phyloP scores from a whole-genome alignment of 345 rosid species.

The Alliaria petiolata region DNA sequence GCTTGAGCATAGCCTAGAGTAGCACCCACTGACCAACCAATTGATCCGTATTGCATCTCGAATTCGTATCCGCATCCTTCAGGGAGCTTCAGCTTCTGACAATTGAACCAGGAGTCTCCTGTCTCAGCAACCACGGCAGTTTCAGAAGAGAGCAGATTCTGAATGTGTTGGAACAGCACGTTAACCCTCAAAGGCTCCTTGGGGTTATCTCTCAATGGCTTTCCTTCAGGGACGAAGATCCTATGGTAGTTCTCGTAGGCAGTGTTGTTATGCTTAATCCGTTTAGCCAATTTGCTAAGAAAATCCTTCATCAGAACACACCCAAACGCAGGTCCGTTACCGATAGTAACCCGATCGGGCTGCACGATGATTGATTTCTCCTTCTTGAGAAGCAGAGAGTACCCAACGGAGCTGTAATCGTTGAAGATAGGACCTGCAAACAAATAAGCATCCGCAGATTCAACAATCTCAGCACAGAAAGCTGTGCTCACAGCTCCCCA shows the following conservation, averaged over 20 bases:
- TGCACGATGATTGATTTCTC: conserved; percentile 53
- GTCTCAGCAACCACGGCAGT: conserved; percentile 57
- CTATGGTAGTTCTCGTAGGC: conserved; percentile 48
- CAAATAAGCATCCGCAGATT: conserved; percentile 54
- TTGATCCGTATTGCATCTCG: conserved; percentile 62
- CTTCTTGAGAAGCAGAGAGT: conserved; percentile 52
- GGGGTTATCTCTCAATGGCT: conserved; percentile 37
- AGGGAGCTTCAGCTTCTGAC: conserved; percentile 63
- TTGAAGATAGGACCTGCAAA: conserved; percentile 60
- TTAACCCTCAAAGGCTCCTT: conserved; percentile 47
- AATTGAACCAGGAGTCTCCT: conserved; percentile 62
- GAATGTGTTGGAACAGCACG: conserved; percentile 50
- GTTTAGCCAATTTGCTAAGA: conserved; percentile 39
- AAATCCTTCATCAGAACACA: conserved; percentile 56
- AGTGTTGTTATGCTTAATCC: conserved; percentile 39
- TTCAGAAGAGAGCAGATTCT: conserved; percentile 41
- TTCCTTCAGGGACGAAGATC: conserved; percentile 47
- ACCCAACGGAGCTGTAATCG: conserved; percentile 52
- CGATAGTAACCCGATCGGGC: conserved; percentile 53
- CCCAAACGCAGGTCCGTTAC: conserved; percentile 51
- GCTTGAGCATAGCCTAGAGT: conserved; percentile 63
- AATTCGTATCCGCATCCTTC: conserved; percentile 52
- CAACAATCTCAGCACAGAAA: conserved; percentile 53
- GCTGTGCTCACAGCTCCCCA: conserved; percentile 59
- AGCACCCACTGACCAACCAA: conserved; percentile 66